Percentiles rank a stretch among this genome's conserved stretches.
phyloP scores from a whole-genome alignment of 441 rosid genomes.

The Corymbia calophylla region DNA sequence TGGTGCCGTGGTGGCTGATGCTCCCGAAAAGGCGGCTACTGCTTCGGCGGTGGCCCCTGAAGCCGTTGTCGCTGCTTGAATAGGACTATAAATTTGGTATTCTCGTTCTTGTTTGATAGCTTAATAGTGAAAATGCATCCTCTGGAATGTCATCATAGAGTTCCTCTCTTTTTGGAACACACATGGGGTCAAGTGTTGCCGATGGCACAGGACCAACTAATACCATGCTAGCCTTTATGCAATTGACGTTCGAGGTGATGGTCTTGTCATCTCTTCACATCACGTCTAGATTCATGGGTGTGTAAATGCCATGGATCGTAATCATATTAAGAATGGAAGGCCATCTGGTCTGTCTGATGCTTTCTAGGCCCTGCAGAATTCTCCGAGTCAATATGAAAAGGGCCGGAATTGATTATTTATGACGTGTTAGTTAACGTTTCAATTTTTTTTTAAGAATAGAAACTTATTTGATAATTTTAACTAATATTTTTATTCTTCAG shows the following conservation, averaged over 20 bases:
- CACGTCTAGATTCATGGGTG: not conserved
- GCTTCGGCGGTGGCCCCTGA: slow-evolving; percentile 17
- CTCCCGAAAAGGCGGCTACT: slow-evolving; percentile 5
- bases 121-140: not conserved
- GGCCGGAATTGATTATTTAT: not conserved
- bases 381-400: not conserved
- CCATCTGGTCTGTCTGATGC: not conserved
- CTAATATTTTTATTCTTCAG: too few relatives aligned
- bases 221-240: not conserved
- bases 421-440: too few relatives aligned
- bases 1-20: slow-evolving; percentile 5
- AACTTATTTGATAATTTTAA: too few relatives aligned
- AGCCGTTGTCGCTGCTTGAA: slow-evolving; percentile 40
- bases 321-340: not conserved
- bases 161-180: not conserved
- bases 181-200: not conserved
- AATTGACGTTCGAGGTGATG: not conserved
- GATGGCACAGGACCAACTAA: not conserved
- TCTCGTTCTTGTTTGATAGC: not conserved
- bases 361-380: not conserved
- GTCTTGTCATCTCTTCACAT: not conserved
- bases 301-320: too few relatives aligned
- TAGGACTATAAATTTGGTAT: not conserved
- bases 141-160: not conserved
- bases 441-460: too few relatives aligned